Evolutionary conservation across 805 yeast species (phyloP).

Genomic region (Kodamaea kakaduensis): DNA sequence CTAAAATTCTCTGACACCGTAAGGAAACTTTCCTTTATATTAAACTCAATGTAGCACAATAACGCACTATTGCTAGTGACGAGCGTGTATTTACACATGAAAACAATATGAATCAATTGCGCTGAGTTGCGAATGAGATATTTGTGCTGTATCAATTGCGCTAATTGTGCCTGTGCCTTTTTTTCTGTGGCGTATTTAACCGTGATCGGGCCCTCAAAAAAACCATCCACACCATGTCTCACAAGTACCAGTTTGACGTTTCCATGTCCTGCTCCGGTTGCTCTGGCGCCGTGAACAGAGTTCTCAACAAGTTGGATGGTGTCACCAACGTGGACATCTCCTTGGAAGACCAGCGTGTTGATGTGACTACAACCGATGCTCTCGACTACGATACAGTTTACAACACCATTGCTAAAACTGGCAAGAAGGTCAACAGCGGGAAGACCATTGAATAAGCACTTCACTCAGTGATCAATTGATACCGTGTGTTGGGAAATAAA

Average conservation of each 20-base stretch:
- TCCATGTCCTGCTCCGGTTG: constrained; percentile 87
- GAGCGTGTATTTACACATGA: too few species aligned
- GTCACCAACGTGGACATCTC: constrained; percentile 71
- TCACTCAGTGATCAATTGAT: too few species aligned
- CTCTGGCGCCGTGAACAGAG: constrained; percentile 81
- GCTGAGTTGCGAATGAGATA: too few species aligned
- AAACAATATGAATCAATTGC: too few species aligned
- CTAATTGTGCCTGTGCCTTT: too few species aligned
- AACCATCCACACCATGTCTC: constrained; percentile 36
- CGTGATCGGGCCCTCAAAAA: background rate
- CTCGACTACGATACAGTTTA: constrained; percentile 75
- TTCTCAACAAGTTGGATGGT: constrained; percentile 64
- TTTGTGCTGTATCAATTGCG: too few species aligned
- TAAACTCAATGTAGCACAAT: too few species aligned
- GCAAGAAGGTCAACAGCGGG: constrained; percentile 75
- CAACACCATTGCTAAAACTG: constrained; percentile 81
- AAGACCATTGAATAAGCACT: constrained; percentile 39
- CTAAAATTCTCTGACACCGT: too few species aligned
- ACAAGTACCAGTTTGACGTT: constrained; percentile 76
- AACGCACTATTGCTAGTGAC: too few species aligned
- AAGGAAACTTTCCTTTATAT: too few species aligned
- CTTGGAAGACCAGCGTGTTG: constrained; percentile 76
- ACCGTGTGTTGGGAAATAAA: too few species aligned
- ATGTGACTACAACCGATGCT: constrained; percentile 55
- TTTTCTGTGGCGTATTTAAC: background rate